These are phyloP conservation scores for Dictyostelium purpureum DNA, from an alignment of 78 protist genomes.

Conservation along the genomic window DNA sequence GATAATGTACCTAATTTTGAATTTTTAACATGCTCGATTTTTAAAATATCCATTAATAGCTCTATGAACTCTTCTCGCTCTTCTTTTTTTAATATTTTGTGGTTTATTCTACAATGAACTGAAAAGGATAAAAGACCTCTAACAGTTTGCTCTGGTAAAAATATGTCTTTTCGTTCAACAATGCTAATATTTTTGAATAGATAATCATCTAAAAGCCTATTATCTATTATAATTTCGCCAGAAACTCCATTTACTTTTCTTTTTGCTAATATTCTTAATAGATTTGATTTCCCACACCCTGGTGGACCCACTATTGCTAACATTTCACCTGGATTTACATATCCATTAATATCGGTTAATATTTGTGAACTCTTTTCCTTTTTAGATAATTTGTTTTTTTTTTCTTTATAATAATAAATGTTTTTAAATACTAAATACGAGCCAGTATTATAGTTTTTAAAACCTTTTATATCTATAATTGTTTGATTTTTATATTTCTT, in stretches of 20 bases:
- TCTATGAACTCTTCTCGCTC: background rate
- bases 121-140: slow-evolving; percentile 27
- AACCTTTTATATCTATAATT: background rate
- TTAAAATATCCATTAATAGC: background rate
- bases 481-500: background rate
- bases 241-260: slow-evolving; percentile 39
- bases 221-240: slow-evolving; percentile 47
- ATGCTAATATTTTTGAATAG: background rate
- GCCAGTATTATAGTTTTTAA: background rate
- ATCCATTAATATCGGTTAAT: slow-evolving; percentile 17
- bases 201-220: background rate
- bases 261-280: slow-evolving; percentile 46
- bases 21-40: background rate
- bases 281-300: slow-evolving; percentile 59
- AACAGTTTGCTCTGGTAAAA: slow-evolving; percentile 10
- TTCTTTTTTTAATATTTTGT: background rate
- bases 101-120: background rate
- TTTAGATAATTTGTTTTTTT: background rate
- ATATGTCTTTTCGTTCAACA: slow-evolving; percentile 35
- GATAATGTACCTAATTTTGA: slow-evolving; percentile 5
- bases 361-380: background rate
- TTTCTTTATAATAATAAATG: background rate
- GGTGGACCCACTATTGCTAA: slow-evolving; percentile 83
- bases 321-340: slow-evolving; percentile 60
- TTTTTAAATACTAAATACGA: background rate